Conservation (phyloP, 208 protist species). For the Wallacemonas sp. region DNA sequence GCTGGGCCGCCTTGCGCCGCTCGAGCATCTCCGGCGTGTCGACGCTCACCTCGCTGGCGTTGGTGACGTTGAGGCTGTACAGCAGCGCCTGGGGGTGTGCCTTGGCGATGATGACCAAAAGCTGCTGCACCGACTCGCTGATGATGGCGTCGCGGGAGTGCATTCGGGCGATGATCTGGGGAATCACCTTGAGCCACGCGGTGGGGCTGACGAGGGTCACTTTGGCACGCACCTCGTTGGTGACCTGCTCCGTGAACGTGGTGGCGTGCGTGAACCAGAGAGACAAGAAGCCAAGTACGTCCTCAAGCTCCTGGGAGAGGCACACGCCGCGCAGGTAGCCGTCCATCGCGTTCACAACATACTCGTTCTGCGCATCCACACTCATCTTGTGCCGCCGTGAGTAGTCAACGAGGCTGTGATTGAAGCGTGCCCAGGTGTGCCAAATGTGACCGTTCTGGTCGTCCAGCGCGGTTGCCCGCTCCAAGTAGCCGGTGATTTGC, state of each 20-base stretch:
- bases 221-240: slow-evolving; percentile 40
- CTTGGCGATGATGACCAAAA: slow-evolving; percentile 95
- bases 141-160: slow-evolving; percentile 91
- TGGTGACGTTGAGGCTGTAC: slow-evolving; percentile 99
- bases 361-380: slow-evolving; percentile 29
- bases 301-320: slow-evolving; percentile 92
- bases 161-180: slow-evolving; percentile 99
- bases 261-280: slow-evolving; percentile 97
- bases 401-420: slow-evolving; percentile 85
- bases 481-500: slow-evolving; percentile 63
- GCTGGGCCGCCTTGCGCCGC: slow-evolving; percentile 70
- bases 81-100: slow-evolving; percentile 99
- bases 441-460: slow-evolving; percentile 96
- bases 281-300: slow-evolving; percentile 98
- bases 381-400: slow-evolving; percentile 19
- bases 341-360: slow-evolving; percentile 90
- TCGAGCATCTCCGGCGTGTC: slow-evolving; percentile 48
- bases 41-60: slow-evolving; percentile 47
- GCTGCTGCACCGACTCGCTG: slow-evolving; percentile 90
- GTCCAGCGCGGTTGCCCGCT: slow-evolving; percentile 81
- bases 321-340: slow-evolving; percentile 95
- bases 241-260: neutral
- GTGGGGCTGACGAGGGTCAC: slow-evolving; percentile 94
- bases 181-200: slow-evolving; percentile 99
- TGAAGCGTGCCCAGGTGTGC: slow-evolving; percentile 97